phyloP scores from a whole-genome alignment of 164 flowering plant species.

The Buxus sempervirens region DNA sequence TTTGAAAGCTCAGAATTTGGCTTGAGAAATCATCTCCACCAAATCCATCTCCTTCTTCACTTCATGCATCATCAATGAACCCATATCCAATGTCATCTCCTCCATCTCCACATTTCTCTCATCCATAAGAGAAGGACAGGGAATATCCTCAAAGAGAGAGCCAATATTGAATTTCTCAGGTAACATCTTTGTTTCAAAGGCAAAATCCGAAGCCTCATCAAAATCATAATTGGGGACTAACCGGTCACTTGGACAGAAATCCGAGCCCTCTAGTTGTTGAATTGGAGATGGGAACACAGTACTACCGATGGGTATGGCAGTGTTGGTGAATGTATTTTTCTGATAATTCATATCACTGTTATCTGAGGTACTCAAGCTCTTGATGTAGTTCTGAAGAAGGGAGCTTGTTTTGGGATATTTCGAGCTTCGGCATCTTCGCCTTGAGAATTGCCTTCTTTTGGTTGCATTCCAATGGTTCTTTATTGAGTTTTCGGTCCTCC shows the following conservation, averaged over 20 bases:
- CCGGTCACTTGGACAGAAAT: conserved; percentile 9
- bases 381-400: conserved; percentile 69
- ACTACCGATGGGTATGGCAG: background rate
- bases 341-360: background rate
- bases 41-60: conserved; percentile 56
- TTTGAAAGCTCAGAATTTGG: conserved; percentile 8
- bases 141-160: conserved; percentile 35
- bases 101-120: conserved; percentile 17
- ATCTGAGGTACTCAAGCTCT: conserved; percentile 38
- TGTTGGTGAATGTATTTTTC: conserved; percentile 1
- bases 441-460: conserved; percentile 62
- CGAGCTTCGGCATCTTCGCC: conserved; percentile 46
- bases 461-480: conserved; percentile 96
- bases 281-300: background rate
- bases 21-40: conserved; percentile 53
- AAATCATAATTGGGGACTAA: conserved; percentile 34
- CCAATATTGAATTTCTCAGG: conserved; percentile 34
- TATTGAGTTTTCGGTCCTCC: conserved; percentile 84
- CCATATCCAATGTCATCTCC: conserved; percentile 18
- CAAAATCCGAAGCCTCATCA: conserved; percentile 34
- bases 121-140: conserved; percentile 9
- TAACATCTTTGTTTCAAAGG: conserved; percentile 33
- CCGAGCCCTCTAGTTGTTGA: conserved; percentile 3
- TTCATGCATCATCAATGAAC: conserved; percentile 20
- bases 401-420: conserved; percentile 46